Base-by-base conservation (phyloP, 2,329 filamentous ascomycete species). In the Pseudogymnoascus sp. region DNA sequence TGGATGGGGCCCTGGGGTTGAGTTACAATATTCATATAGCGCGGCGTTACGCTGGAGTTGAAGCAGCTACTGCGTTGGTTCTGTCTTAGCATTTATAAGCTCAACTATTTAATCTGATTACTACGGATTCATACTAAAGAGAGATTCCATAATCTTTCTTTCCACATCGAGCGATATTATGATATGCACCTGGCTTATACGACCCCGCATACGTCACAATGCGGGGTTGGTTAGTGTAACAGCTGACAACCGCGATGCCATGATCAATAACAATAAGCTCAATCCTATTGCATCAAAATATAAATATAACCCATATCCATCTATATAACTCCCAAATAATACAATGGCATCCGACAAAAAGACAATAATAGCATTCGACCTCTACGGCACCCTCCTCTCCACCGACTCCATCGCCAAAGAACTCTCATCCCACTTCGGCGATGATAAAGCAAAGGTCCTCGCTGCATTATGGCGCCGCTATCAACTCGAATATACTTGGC, bases 401-500 rank as follows among this genome's bases (percentile, higher is more conserved):
- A 90, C 89, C 1, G 83, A 85, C 46, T 89, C 86, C 31, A 89
- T 91, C 66, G 80, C 82, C 5, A 75, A 79, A 37, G 79, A 86
- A 64, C 76, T 92, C 11, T 80, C 81, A 14, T 74, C 76, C 34
- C 74, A 86, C 63, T 85, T 85, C 69, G 85, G 82, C 5, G 72
- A 82, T 31, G 82, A 85, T 4, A 81, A 82, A 67, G 84, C 86
- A 2, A 74, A 78, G 23, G 73, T 74, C 0, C 79, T 91, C 34
- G 84, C 88, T 4, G 73, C 79, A 14, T 74, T 83, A 70, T 91
- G 89, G 83, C 79, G 89, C 63, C 81, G 82, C 31, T 88, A 88
- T 70, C 89, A 92, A 73, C 78, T 92, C 7, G 89, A 91, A 74
- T 93, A 91, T 69, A 90, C 89, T 40, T 92, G 87, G 87, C 79